A percentile compares a stretch with the other conserved stretches of the same genome.
Conservation (phyloP, 2,329 filamentous ascomycete species). For the Aspergillus sp. region DNA sequence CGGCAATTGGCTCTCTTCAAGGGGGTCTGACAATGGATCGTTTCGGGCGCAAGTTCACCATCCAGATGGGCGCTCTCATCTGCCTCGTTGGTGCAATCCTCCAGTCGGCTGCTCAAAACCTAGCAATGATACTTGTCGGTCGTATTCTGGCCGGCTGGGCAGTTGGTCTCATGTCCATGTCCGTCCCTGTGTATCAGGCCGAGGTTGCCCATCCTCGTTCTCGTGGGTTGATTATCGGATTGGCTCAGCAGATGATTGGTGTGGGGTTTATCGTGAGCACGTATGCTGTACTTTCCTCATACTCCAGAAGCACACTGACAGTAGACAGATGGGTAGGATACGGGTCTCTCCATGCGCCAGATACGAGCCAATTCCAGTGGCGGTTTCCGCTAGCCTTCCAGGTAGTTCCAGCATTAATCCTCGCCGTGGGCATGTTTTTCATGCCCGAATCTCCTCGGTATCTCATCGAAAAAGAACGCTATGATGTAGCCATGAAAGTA, state of each 20-base stretch:
- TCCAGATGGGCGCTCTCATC: slow-evolving; percentile 56
- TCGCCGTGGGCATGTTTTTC: slow-evolving; percentile 29
- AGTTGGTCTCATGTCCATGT: slow-evolving; percentile 44
- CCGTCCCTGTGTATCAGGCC: slow-evolving; percentile 60
- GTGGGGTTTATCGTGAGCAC: slow-evolving; percentile 43
- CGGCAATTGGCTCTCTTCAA: slow-evolving; percentile 50
- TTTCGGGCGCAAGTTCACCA: slow-evolving; percentile 56
- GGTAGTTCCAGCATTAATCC: slow-evolving; percentile 36
- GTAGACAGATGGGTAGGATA: slow-evolving; percentile 44
- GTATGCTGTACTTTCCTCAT: slow-evolving; percentile 13
- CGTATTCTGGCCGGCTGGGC: slow-evolving; percentile 48
- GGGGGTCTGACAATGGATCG: slow-evolving; percentile 57
- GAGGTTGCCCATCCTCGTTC: slow-evolving; percentile 57
- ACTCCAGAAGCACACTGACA: slow-evolving; percentile 1
- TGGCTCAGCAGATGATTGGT: slow-evolving; percentile 42
- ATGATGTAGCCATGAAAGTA: slow-evolving; percentile 46
- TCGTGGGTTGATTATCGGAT: slow-evolving; percentile 45
- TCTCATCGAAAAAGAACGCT: slow-evolving; percentile 38
- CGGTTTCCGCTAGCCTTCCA: slow-evolving; percentile 31
- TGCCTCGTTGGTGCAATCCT: slow-evolving; percentile 55
- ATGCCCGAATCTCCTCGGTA: slow-evolving; percentile 32
- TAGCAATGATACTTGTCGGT: slow-evolving; percentile 54
- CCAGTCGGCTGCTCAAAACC: slow-evolving; percentile 53
- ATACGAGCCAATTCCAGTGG: slow-evolving; percentile 29
- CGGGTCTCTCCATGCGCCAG: slow-evolving; percentile 35